phyloP scores from a whole-genome alignment of 441 rosid species.

The Aleurites moluccanus region DNA sequence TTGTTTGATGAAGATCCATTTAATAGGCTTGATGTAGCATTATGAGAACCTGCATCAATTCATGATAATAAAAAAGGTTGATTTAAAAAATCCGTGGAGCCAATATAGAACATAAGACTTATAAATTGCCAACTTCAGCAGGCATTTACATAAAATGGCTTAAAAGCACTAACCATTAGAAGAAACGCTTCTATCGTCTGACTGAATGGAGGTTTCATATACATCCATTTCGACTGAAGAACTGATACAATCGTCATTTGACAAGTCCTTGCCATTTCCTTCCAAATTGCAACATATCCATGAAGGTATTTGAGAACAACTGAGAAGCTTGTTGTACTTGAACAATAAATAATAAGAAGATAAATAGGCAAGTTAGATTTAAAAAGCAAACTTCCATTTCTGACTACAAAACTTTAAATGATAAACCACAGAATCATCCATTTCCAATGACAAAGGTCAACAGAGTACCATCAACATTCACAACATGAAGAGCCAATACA shows the following conservation, averaged over 20 bases:
- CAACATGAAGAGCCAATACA: constrained; percentile 4
- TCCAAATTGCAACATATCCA: constrained; percentile 83
- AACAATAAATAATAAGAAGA: constrained; percentile 29
- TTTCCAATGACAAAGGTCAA: constrained; percentile 4
- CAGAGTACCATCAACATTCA: not conserved
- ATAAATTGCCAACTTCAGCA: not conserved
- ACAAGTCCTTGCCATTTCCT: constrained; percentile 57
- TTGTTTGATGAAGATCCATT: constrained; percentile 50
- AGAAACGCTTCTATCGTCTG: constrained; percentile 31
- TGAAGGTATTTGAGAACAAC: constrained; percentile 68
- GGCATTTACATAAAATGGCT: constrained; percentile 7
- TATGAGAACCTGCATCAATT: constrained; percentile 51
- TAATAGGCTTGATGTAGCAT: constrained; percentile 39
- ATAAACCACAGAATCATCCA: not conserved
- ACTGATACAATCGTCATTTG: constrained; percentile 51
- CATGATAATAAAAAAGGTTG: constrained; percentile 19
- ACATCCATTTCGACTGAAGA: constrained; percentile 92
- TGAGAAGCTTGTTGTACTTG: constrained; percentile 78
- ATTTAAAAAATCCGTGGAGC: not conserved
- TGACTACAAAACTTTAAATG: constrained; percentile 1
- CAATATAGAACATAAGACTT: not conserved
- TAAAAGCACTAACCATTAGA: constrained; percentile 50
- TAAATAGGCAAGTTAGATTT: constrained; percentile 20
- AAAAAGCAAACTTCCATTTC: constrained; percentile 10
- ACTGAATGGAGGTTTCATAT: constrained; percentile 49